These are phyloP conservation scores for Rosa lucieae DNA, from an alignment of 306 rosid genomes.

Conservation along the genomic window DNA sequence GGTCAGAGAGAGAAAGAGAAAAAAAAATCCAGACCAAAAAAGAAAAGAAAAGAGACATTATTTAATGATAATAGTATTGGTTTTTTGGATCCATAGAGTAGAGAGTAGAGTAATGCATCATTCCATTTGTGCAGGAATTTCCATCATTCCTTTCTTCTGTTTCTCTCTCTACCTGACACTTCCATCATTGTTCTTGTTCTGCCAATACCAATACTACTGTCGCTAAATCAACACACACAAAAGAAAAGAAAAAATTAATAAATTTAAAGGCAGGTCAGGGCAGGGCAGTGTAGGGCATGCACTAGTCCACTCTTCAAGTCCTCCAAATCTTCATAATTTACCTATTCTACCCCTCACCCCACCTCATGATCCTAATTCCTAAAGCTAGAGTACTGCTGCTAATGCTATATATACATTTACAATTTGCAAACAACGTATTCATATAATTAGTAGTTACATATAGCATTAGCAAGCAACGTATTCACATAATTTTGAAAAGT, in stretches of 20 bases:
- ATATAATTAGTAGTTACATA: too few relatives aligned
- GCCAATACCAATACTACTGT: constrained; percentile 1
- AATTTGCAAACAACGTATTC: too few relatives aligned
- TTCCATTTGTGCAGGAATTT: constrained; percentile 61
- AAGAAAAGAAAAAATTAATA: neutral
- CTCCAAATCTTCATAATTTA: neutral
- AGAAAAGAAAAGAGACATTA: neutral
- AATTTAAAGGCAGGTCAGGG: neutral
- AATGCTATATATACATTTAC: too few relatives aligned
- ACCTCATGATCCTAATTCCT: neutral
- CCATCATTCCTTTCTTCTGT: constrained; percentile 36
- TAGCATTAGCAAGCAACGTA: too few relatives aligned
- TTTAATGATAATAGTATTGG: neutral
- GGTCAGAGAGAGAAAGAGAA: neutral
- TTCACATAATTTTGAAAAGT: too few relatives aligned
- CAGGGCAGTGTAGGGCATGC: neutral
- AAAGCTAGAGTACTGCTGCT: neutral
- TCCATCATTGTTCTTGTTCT: constrained; percentile 31
- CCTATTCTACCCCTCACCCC: neutral
- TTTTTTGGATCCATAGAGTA: neutral
- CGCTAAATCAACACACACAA: neutral
- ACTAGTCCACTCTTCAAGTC: neutral
- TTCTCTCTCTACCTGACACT: constrained; percentile 13
- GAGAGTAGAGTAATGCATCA: constrained; percentile 31
- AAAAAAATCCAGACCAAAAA: neutral